Evolutionary conservation across 345 rosid genomes (phyloP).

Genomic region (Euphorbia lathyris): DNA sequence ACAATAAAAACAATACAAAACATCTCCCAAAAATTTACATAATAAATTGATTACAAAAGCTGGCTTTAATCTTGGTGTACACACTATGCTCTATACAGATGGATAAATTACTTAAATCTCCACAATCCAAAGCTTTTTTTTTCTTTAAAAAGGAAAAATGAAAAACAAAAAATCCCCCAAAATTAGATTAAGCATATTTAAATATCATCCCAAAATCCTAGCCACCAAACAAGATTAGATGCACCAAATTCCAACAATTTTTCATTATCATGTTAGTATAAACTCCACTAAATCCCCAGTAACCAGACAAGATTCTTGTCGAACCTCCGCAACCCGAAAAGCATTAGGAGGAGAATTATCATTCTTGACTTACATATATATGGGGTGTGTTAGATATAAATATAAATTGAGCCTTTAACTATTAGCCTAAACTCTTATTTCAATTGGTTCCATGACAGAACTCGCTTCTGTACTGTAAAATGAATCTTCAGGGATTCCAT

Average conservation of each 20-base stretch:
- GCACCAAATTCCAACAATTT: neutral
- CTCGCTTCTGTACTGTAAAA: constrained; percentile 49
- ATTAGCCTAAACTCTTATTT: no score
- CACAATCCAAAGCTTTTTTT: no score
- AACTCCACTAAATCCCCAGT: neutral
- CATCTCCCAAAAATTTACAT: neutral
- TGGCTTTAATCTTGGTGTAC: neutral
- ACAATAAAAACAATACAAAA: neutral
- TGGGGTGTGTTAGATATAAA: no score
- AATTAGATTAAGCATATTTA: neutral
- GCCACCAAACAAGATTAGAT: neutral
- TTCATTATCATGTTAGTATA: neutral
- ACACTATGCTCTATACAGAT: neutral
- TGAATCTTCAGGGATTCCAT: constrained; percentile 42
- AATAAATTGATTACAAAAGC: neutral
- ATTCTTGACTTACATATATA: constrained; percentile 38
- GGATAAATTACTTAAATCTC: no score
- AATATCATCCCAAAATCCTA: constrained; percentile 1
- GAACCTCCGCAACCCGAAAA: neutral
- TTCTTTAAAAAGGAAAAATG: neutral
- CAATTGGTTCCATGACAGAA: no score
- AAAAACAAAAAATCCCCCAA: neutral
- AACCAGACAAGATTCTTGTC: neutral
- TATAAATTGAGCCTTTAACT: no score
- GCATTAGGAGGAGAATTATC: neutral